A percentile compares a stretch with the other conserved stretches of the same genome.
phyloP scores from a whole-genome alignment of 2,329 filamentous ascomycete species.

The Paecilomyces formosus region DNA sequence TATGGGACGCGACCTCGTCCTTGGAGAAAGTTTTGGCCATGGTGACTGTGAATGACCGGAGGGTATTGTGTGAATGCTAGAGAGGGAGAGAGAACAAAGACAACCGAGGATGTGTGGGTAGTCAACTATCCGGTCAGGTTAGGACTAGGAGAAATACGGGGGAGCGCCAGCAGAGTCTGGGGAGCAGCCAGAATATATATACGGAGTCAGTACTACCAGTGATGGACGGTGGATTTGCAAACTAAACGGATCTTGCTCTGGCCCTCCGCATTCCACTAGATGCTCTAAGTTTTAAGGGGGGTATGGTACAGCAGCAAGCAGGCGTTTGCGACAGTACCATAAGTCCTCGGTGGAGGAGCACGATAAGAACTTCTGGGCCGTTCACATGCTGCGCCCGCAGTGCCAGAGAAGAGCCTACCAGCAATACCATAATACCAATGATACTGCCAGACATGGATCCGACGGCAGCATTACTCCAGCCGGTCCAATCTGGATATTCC shows the following conservation, averaged over 20 bases:
- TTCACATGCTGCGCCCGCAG: too few relatives aligned
- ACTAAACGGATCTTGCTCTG: background rate
- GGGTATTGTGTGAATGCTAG: background rate
- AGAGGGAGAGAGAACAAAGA: background rate
- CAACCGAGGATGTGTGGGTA: background rate
- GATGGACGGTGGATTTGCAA: background rate
- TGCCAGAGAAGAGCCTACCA: too few relatives aligned
- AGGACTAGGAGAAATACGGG: background rate
- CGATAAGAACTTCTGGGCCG: background rate
- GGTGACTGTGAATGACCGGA: constrained; percentile 15
- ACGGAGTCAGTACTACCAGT: background rate
- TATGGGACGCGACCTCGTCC: constrained; percentile 84
- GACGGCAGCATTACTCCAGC: too few relatives aligned
- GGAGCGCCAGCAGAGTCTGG: background rate
- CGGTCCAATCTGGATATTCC: too few relatives aligned
- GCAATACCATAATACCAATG: too few relatives aligned
- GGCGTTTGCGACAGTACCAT: too few relatives aligned
- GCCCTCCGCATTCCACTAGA: background rate
- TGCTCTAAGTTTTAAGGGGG: background rate
- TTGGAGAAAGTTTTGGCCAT: constrained; percentile 87
- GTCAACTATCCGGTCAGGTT: background rate
- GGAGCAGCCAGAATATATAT: background rate
- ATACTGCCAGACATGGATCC: too few relatives aligned
- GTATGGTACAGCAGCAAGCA: too few relatives aligned
- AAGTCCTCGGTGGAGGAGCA: background rate